Evolutionary conservation across 2,329 filamentous ascomycete species (phyloP).

Genomic region (Fusarium algeriense): DNA sequence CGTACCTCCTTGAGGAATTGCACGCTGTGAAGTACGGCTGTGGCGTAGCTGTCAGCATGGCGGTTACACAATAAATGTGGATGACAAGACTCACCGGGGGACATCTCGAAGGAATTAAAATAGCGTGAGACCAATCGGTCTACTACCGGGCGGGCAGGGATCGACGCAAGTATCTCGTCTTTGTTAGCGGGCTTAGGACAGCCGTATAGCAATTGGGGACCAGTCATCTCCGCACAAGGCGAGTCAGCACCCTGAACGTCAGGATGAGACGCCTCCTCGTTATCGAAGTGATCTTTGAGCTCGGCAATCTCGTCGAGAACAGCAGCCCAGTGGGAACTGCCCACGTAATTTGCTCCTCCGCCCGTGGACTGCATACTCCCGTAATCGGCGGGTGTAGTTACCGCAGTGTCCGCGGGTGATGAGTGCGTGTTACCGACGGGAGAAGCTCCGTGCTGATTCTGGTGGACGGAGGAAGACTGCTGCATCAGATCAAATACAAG

Average conservation of each 20-base stretch:
- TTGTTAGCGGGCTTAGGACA: conserved; percentile 41
- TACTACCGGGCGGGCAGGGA: conserved; percentile 51
- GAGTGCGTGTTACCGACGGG: not conserved
- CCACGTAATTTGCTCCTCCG: conserved; percentile 51
- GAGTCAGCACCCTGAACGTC: not conserved
- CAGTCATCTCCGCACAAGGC: not conserved
- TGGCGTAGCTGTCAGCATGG: not conserved
- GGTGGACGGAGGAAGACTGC: conserved; percentile 12
- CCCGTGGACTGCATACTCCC: conserved; percentile 48
- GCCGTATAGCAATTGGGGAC: conserved; percentile 52
- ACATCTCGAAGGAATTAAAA: conserved; percentile 53
- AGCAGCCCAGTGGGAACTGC: conserved; percentile 56
- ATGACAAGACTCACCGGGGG: not conserved
- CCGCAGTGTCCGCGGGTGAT: not conserved
- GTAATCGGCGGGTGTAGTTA: conserved; percentile 38
- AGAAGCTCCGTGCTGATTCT: not conserved
- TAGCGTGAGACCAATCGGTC: conserved; percentile 54
- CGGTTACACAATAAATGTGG: too few species aligned
- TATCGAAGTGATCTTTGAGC: conserved; percentile 52
- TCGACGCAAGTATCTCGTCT: conserved; percentile 50
- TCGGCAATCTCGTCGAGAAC: conserved; percentile 57
- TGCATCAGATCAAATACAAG: conserved; percentile 48
- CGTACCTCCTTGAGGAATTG: conserved; percentile 19
- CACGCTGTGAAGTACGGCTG: conserved; percentile 11
- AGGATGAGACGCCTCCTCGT: conserved; percentile 36